Conservation (phyloP, 2,329 filamentous ascomycete genomes). For the Colletotrichum incanum region DNA sequence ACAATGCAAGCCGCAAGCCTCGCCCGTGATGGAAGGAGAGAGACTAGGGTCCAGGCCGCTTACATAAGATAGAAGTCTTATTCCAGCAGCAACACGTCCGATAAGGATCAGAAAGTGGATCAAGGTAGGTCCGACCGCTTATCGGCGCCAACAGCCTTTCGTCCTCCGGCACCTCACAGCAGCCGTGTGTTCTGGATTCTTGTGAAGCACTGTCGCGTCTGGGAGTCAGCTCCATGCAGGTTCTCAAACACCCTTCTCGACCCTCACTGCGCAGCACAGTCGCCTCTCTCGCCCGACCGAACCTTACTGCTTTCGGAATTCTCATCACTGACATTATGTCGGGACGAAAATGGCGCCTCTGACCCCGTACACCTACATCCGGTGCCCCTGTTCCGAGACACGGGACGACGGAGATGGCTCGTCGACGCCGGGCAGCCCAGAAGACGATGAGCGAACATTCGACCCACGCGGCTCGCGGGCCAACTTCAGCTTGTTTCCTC, state of each 20-base stretch:
- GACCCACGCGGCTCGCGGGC: constrained; percentile 88
- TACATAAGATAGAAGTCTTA: constrained; percentile 22
- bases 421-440: constrained; percentile 58
- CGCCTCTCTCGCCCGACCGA: background rate
- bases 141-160: constrained; percentile 13
- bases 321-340: constrained; percentile 25
- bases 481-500: constrained; percentile 92
- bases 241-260: constrained; percentile 30
- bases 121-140: constrained; percentile 15
- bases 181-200: constrained; percentile 19
- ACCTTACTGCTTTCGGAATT: constrained; percentile 9
- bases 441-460: constrained; percentile 85
- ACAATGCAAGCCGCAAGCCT: constrained; percentile 20
- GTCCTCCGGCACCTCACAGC: background rate
- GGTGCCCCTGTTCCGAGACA: constrained; percentile 74
- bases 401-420: constrained; percentile 51
- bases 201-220: constrained; percentile 25
- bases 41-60: background rate
- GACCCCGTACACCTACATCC: constrained; percentile 76
- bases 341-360: constrained; percentile 62
- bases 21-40: constrained; percentile 3
- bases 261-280: constrained; percentile 3
- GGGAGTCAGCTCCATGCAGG: constrained; percentile 28
- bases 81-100: too few relatives aligned
- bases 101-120: constrained; percentile 6